These are phyloP conservation scores for Botryotinia convoluta DNA, from an alignment of 2,329 filamentous ascomycete species.

Conservation along the genomic window DNA sequence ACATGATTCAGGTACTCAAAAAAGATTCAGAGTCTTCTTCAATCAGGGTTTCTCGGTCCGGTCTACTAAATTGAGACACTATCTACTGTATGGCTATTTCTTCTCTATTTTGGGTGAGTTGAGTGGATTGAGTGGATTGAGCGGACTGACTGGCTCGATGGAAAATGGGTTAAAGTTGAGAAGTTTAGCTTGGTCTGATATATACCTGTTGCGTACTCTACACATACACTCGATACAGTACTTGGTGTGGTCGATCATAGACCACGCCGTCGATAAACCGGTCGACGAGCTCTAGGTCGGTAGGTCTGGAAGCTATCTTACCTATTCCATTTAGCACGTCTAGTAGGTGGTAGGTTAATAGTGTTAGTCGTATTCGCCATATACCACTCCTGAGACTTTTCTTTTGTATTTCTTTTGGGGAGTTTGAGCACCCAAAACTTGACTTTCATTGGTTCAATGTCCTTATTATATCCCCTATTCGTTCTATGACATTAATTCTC, in stretches of 20 bases:
- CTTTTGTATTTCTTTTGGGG: neutral
- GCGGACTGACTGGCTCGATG: neutral
- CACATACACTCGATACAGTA: neutral
- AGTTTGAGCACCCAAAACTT: neutral
- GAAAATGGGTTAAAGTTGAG: neutral
- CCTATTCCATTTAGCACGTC: neutral
- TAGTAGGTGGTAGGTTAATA: neutral
- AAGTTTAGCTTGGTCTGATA: neutral
- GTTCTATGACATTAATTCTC: neutral
- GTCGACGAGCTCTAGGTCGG: neutral
- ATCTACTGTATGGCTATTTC: neutral
- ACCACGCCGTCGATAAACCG: neutral
- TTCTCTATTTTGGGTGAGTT: neutral
- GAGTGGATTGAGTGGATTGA: neutral
- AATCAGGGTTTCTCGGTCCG: neutral
- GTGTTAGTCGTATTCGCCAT: neutral
- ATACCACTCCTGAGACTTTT: neutral
- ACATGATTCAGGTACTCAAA: neutral
- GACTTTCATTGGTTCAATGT: neutral
- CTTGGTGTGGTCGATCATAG: neutral
- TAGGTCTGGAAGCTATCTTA: neutral
- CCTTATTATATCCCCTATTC: neutral
- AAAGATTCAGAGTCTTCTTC: neutral
- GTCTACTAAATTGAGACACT: neutral
- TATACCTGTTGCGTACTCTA: neutral